Percentiles rank a stretch among this genome's conserved stretches.
Evolutionary conservation across 768 basidiomycete species (phyloP).

Genomic region (Antrodiella citrinella): DNA sequence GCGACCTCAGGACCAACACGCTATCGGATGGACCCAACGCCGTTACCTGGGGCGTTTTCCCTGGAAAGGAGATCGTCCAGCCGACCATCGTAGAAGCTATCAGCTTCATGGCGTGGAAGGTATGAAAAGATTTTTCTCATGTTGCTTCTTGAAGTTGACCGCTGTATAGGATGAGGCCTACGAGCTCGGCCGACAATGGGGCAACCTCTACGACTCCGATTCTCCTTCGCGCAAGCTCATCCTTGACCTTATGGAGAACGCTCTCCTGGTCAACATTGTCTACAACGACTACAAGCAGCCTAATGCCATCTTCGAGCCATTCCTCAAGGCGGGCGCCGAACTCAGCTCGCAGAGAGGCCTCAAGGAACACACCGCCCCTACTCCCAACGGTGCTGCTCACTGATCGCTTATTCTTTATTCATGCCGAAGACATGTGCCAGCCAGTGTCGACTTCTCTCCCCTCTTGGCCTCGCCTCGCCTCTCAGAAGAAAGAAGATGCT

Average conservation of each 20-base stretch:
- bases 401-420: slow-evolving; percentile 2
- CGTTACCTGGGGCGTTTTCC: slow-evolving; percentile 99
- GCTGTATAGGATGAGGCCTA: slow-evolving; percentile 81
- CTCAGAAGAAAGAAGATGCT: too few relatives aligned
- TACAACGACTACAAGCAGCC: slow-evolving; percentile 91
- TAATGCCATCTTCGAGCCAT: slow-evolving; percentile 80
- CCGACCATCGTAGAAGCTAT: slow-evolving; percentile 96
- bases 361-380: slow-evolving; percentile 30
- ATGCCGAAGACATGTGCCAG: too few relatives aligned
- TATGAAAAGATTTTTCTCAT: slow-evolving; percentile 21
- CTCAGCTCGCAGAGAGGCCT: slow-evolving; percentile 24
- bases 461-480: too few relatives aligned
- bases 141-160: slow-evolving; percentile 4
- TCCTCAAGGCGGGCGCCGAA: slow-evolving; percentile 69
- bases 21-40: slow-evolving; percentile 95
- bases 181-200: slow-evolving; percentile 90
- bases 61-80: slow-evolving; percentile 92
- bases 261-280: slow-evolving; percentile 88
- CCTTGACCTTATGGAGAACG: slow-evolving; percentile 69
- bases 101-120: slow-evolving; percentile 99
- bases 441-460: too few relatives aligned
- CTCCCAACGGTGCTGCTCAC: slow-evolving; percentile 8
- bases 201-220: slow-evolving; percentile 71
- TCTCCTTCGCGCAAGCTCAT: slow-evolving; percentile 73
- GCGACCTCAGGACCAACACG: slow-evolving; percentile 91